A percentile compares a stretch with the other conserved stretches of the same genome.
Evolutionary conservation across 2,329 filamentous ascomycete genomes (phyloP).

Genomic region (Colletotrichum liriopes): DNA sequence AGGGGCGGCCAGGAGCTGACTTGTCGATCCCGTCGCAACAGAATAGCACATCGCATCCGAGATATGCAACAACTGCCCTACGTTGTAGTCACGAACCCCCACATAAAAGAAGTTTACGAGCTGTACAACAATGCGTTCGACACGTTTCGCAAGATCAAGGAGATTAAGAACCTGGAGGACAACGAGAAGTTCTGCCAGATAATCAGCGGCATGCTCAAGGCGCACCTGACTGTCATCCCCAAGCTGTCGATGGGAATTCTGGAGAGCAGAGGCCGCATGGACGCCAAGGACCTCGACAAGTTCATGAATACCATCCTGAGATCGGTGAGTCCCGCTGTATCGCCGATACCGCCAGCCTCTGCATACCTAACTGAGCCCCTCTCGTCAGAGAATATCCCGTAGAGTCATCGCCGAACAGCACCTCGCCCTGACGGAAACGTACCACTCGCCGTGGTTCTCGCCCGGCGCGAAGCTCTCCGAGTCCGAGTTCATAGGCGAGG

Average conservation of each 20-base stretch:
- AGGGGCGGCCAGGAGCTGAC: slow-evolving; percentile 20
- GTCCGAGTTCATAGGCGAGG: slow-evolving; percentile 92
- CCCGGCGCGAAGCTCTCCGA: slow-evolving; percentile 81
- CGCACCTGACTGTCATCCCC: slow-evolving; percentile 94
- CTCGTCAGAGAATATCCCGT: slow-evolving; percentile 85
- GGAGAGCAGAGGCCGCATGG: slow-evolving; percentile 88
- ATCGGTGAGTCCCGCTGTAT: slow-evolving; percentile 72
- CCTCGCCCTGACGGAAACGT: slow-evolving; percentile 93
- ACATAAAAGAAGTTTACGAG: slow-evolving; percentile 96
- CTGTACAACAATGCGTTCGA: slow-evolving; percentile 98
- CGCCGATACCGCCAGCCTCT: background rate
- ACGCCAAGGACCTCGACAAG: slow-evolving; percentile 84
- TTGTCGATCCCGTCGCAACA: slow-evolving; percentile 53
- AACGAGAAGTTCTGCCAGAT: slow-evolving; percentile 90
- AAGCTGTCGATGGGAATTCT: slow-evolving; percentile 95
- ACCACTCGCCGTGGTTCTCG: slow-evolving; percentile 91
- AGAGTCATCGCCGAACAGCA: slow-evolving; percentile 98
- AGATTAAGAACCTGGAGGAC: slow-evolving; percentile 88
- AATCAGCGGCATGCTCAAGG: slow-evolving; percentile 83
- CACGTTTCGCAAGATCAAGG: slow-evolving; percentile 84
- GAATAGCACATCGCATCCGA: slow-evolving; percentile 92
- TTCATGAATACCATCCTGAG: slow-evolving; percentile 96
- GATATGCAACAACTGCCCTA: slow-evolving; percentile 98
- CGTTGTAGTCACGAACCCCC: slow-evolving; percentile 93
- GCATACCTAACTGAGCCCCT: slow-evolving; percentile 20